Conservation (phyloP, 306 rosid species). For the Prinsepia uniflora region DNA sequence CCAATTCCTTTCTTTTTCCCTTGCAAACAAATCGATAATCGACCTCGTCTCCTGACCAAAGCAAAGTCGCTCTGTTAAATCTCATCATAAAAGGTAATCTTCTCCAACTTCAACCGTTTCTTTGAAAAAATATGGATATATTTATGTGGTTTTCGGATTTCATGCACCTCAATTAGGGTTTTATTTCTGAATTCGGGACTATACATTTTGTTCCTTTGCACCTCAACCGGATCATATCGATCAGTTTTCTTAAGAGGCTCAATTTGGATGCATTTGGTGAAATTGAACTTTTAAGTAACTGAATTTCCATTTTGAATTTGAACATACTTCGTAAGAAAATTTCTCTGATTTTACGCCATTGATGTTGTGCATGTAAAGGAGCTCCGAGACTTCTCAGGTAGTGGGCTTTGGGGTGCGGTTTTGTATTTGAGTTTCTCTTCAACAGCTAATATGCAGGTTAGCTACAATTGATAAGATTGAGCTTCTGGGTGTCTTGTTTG, state of each 20-base stretch:
- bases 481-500: neutral
- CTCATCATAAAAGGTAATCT: neutral
- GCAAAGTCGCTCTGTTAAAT: neutral
- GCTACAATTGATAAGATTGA: constrained; percentile 7
- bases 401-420: neutral
- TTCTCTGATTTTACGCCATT: neutral
- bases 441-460: constrained; percentile 60
- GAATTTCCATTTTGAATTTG: neutral
- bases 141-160: neutral
- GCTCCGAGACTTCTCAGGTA: neutral
- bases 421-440: neutral
- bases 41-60: neutral
- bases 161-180: neutral
- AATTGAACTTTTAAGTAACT: neutral
- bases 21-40: neutral
- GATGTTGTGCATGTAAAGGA: neutral
- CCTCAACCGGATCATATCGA: neutral
- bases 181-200: neutral
- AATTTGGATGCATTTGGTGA: neutral
- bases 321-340: neutral
- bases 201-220: neutral
- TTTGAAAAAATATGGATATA: neutral
- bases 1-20: neutral
- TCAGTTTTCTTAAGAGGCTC: neutral
- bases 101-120: neutral